These are phyloP conservation scores for Eucalyptus melliodora DNA, from an alignment of 345 rosid species.

Conservation along the genomic window DNA sequence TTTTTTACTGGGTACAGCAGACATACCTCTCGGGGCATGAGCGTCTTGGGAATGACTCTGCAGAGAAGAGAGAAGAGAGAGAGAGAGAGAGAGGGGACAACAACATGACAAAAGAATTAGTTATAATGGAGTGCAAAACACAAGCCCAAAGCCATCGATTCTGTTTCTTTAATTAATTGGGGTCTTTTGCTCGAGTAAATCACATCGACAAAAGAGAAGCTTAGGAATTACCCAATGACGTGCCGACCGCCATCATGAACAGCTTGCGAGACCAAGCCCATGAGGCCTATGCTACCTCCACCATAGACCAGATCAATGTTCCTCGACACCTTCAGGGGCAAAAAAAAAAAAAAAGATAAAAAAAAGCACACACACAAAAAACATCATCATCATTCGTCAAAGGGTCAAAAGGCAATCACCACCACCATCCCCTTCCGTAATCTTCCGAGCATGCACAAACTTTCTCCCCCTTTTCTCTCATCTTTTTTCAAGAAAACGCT, in stretches of 20 bases:
- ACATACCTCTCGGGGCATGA: constrained; percentile 99
- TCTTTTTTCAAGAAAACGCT: background rate
- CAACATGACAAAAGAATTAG: constrained; percentile 52
- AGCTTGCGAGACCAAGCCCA: constrained; percentile 98
- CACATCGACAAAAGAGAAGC: background rate
- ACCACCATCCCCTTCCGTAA: background rate
- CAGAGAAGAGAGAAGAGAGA: background rate
- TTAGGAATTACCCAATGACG: constrained; percentile 78
- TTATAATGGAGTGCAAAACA: constrained; percentile 8
- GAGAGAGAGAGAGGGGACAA: constrained; percentile 22
- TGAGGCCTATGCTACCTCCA: constrained; percentile 99
- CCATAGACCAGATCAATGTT: constrained; percentile 98
- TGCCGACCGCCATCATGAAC: constrained; percentile 99
- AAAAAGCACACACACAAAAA: background rate
- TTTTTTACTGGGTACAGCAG: constrained; percentile 18
- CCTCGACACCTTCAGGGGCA: constrained; percentile 64
- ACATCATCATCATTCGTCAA: background rate
- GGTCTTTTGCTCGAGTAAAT: background rate
- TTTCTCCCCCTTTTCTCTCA: background rate
- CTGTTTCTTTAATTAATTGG: constrained; percentile 1
- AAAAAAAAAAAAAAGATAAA: too few relatives aligned
- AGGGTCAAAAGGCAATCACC: background rate
- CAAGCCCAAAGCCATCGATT: background rate
- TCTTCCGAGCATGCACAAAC: background rate
- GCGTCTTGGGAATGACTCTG: constrained; percentile 99